A percentile compares a stretch with the other conserved stretches of the same genome.
phyloP scores from a whole-genome alignment of 371 early-diverging fungal genomes.

The Chytridium lagenaria region DNA sequence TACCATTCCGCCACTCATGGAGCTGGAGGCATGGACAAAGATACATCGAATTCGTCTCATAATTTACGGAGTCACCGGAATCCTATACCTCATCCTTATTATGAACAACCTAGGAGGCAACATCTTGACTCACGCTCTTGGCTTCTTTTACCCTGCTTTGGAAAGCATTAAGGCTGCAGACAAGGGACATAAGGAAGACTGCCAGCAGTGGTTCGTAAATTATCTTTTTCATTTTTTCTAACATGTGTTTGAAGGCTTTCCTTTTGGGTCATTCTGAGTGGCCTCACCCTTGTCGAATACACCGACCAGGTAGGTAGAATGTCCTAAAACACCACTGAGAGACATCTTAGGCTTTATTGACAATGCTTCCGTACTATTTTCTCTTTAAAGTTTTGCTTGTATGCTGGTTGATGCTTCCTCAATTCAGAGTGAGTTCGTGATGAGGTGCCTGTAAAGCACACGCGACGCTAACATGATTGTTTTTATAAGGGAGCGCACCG shows the following conservation, averaged over 20 bases:
- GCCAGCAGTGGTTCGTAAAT: conserved; percentile 26
- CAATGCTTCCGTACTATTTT: conserved; percentile 33
- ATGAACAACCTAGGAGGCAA: conserved; percentile 9
- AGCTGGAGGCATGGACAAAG: conserved; percentile 3
- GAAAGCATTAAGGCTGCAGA: conserved; percentile 36
- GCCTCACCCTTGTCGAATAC: conserved; percentile 26
- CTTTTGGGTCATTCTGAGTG: conserved; percentile 29
- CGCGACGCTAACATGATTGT: not conserved
- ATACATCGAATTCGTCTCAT: conserved; percentile 7
- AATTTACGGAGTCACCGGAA: conserved; percentile 4
- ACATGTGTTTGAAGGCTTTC: conserved; percentile 2
- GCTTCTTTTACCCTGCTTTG: conserved; percentile 26
- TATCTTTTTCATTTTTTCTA: not conserved
- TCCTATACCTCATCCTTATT: conserved; percentile 19
- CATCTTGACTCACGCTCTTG: conserved; percentile 24
- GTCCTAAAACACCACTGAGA: not conserved
- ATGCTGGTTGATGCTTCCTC: conserved; percentile 36
- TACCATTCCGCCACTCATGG: not conserved
- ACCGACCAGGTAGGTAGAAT: conserved; percentile 16
- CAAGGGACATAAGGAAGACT: conserved; percentile 27
- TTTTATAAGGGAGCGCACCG: not conserved
- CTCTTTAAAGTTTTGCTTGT: conserved; percentile 29
- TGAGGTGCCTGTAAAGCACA: too few species aligned
- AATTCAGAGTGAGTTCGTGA: conserved; percentile 11
- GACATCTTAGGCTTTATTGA: conserved; percentile 13